phyloP scores from a whole-genome alignment of 2,329 filamentous ascomycete genomes.

The Nectriaceae sp. region DNA sequence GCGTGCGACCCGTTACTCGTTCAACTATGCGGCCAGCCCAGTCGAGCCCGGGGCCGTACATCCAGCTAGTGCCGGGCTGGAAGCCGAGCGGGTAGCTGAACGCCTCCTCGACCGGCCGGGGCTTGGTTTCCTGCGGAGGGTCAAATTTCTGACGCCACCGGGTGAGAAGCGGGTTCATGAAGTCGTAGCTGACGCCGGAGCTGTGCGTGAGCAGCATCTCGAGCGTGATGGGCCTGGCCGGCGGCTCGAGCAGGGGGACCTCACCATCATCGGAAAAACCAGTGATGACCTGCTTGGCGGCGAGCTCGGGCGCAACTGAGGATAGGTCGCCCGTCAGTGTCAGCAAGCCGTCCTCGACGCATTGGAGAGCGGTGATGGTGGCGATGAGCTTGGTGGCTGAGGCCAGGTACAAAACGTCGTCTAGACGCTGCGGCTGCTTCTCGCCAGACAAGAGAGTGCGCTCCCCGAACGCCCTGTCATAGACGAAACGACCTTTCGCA shows the following conservation, averaged over 20 bases:
- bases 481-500: constrained; percentile 38
- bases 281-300: constrained; percentile 47
- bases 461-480: constrained; percentile 41
- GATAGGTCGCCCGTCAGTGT: constrained; percentile 48
- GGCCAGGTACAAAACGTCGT: constrained; percentile 39
- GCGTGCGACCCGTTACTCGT: constrained; percentile 41
- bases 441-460: constrained; percentile 43
- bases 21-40: constrained; percentile 57
- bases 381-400: constrained; percentile 49
- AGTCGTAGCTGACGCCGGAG: constrained; percentile 49
- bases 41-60: constrained; percentile 51
- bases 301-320: constrained; percentile 48
- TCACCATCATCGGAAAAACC: constrained; percentile 46
- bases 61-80: constrained; percentile 54
- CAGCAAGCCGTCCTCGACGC: constrained; percentile 53
- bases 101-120: constrained; percentile 41
- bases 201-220: constrained; percentile 54
- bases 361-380: constrained; percentile 54
- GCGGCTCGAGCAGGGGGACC: constrained; percentile 36
- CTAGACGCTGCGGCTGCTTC: constrained; percentile 37
- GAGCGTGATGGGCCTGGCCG: constrained; percentile 45
- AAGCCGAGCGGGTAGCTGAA: constrained; percentile 48
- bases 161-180: constrained; percentile 36
- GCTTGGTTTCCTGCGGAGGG: constrained; percentile 10
- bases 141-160: constrained; percentile 37